A percentile compares a stretch with the other conserved stretches of the same genome.
Evolutionary conservation across 768 basidiomycete species (phyloP).

Genomic region (Leccinum subtestaceum): DNA sequence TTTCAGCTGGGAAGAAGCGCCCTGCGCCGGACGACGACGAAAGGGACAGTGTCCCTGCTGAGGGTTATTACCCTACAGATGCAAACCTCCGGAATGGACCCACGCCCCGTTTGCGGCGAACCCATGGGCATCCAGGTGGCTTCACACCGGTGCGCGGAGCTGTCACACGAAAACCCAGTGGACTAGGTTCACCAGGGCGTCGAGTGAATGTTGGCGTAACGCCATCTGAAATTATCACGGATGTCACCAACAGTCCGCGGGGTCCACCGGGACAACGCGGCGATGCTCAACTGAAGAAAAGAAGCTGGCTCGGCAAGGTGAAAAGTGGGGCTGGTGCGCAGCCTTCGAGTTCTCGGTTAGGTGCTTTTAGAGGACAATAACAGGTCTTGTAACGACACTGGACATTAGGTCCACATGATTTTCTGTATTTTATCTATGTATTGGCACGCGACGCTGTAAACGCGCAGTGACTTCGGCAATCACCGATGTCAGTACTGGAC

Average conservation of each 20-base stretch:
- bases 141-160: constrained; percentile 70
- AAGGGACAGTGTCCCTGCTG: constrained; percentile 55
- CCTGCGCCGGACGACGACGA: constrained; percentile 79
- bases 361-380: constrained; percentile 27
- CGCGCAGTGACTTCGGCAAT: constrained; percentile 16
- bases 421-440: constrained; percentile 17
- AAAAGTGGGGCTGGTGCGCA: constrained; percentile 39
- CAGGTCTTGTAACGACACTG: constrained; percentile 10
- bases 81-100: constrained; percentile 42
- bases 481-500: constrained; percentile 5
- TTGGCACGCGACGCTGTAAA: constrained; percentile 2
- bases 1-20: constrained; percentile 62
- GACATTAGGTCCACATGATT: constrained; percentile 8
- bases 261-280: constrained; percentile 20
- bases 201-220: constrained; percentile 40
- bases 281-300: constrained; percentile 40
- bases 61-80: constrained; percentile 53
- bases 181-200: constrained; percentile 49
- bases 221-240: constrained; percentile 38
- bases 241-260: constrained; percentile 69
- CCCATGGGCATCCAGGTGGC: constrained; percentile 57
- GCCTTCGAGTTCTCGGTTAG: constrained; percentile 16
- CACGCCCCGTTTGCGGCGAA: constrained; percentile 57
- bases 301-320: constrained; percentile 73
- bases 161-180: constrained; percentile 32